Conservation (phyloP, 2,329 filamentous ascomycete genomes). For the Westerdykella sp. region DNA sequence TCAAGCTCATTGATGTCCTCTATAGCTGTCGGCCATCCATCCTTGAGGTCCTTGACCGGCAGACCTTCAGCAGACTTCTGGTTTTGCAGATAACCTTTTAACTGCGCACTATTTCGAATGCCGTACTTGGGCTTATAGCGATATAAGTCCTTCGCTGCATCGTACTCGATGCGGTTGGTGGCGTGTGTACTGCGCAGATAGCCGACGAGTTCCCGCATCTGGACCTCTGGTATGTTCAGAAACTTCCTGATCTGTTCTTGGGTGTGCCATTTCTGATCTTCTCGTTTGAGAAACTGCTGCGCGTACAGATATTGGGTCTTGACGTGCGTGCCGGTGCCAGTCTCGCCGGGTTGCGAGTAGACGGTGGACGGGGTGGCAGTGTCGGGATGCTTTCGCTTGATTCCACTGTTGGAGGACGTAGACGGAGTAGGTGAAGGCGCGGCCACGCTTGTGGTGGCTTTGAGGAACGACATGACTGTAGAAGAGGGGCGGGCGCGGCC, state of each 20-base stretch:
- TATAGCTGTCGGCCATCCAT: slow-evolving; percentile 87
- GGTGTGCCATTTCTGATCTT: slow-evolving; percentile 3
- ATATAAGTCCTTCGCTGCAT: slow-evolving; percentile 62
- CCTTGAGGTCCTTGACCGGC: slow-evolving; percentile 83
- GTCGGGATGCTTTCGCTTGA: slow-evolving; percentile 54
- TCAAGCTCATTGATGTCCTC: slow-evolving; percentile 73
- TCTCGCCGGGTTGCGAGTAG: slow-evolving; percentile 72
- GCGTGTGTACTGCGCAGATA: slow-evolving; percentile 54
- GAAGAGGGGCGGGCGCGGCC: no score
- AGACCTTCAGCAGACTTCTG: slow-evolving; percentile 77
- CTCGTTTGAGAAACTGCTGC: slow-evolving; percentile 57
- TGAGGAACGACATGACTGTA: slow-evolving; percentile 32
- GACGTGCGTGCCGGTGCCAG: slow-evolving; percentile 70
- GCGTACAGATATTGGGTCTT: slow-evolving; percentile 85
- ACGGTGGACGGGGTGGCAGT: slow-evolving; percentile 48
- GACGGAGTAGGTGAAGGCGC: slow-evolving; percentile 57
- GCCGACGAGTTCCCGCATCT: slow-evolving; percentile 50
- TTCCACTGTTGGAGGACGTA: slow-evolving; percentile 30
- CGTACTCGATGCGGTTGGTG: slow-evolving; percentile 55
- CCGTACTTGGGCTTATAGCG: slow-evolving; percentile 77
- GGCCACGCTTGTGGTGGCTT: slow-evolving; percentile 33
- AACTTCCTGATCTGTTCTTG: background rate
- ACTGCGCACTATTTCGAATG: slow-evolving; percentile 68
- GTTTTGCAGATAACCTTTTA: slow-evolving; percentile 73
- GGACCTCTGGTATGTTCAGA: slow-evolving; percentile 46